These are phyloP conservation scores for Aspergillus asperescens DNA, from an alignment of 495 filamentous ascomycete genomes.

Conservation along the genomic window DNA sequence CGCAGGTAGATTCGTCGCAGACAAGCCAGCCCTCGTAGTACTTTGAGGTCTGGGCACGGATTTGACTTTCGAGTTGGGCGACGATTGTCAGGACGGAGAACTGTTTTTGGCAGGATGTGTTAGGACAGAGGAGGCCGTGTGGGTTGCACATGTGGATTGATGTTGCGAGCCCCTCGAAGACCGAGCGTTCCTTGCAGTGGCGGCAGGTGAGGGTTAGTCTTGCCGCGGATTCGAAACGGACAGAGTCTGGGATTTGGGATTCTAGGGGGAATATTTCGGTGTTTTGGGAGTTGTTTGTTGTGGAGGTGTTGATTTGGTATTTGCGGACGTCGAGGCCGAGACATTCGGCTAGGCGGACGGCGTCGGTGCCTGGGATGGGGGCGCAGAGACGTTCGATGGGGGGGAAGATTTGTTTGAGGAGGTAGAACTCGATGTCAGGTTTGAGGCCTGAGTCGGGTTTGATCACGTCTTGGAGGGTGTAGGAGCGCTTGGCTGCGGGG, in stretches of 20 bases:
- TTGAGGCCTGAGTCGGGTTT: constrained; percentile 67
- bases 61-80: constrained; percentile 78
- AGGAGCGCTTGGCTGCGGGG: constrained; percentile 77
- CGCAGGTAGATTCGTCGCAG: constrained; percentile 84
- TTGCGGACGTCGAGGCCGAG: constrained; percentile 86
- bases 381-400: constrained; percentile 97
- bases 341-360: constrained; percentile 82
- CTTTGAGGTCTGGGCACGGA: constrained; percentile 66
- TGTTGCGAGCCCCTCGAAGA: constrained; percentile 66
- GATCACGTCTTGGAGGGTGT: constrained; percentile 76
- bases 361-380: constrained; percentile 87
- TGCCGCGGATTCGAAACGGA: constrained; percentile 73
- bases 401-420: constrained; percentile 96
- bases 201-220: constrained; percentile 75
- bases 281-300: constrained; percentile 48
- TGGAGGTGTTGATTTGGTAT: constrained; percentile 66
- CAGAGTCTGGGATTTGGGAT: constrained; percentile 80
- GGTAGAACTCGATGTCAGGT: constrained; percentile 92
- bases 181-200: constrained; percentile 62
- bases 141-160: constrained; percentile 57
- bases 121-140: constrained; percentile 68
- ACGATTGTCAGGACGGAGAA: constrained; percentile 69
- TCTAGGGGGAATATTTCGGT: constrained; percentile 75
- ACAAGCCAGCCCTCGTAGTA: constrained; percentile 92
- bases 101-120: constrained; percentile 51